Evolutionary conservation across 1,139 yeast genomes (phyloP), one percentile per base, ranked within the genome.

Genomic region (Suhomyces yuchorum): DNA sequence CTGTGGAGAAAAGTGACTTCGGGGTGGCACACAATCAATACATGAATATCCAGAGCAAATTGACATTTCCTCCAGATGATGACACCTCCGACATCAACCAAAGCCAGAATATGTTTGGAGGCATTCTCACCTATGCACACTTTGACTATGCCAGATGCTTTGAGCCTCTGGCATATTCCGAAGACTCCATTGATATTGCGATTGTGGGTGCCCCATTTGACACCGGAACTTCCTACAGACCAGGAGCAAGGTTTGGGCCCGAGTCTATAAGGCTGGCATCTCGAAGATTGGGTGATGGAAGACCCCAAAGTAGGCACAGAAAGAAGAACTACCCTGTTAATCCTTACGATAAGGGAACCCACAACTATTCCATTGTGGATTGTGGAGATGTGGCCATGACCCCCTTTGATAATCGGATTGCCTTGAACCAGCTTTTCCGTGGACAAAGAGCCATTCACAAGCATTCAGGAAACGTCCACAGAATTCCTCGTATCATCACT

Each of bases 301-400:
- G 59, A 28, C 55, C 61, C 55, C 52, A 59, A 15, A 56, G 56
- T 23, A 55, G 60, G 43, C 49, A 57, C 7, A 17, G 24, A 15
- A 44, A 39, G 26, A 55, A 56, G 36, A 52, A 42, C 17, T 53
- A 46, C 24, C 49, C 49, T 1, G 30, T 59, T 2, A 59, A 68
- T 47, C 72, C 72, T 1, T 66, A 65, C 46, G 61, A 63, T 37
- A 36, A 43, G 2, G 42, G 19, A 23, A 57, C 63, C 33, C 77
- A 71, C 51, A 71, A 72, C 51, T 61, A 62, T 23, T 54, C 70
- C 6, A 66, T 73, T 23, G 68, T 79, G 4, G 84, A 80, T 55
- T 80, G 84, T 60, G 84, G 84, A 6, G 84, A 80, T 57, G 77
- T 79, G 9, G 78, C 82, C 19, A 72, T 79, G 77, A 73, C 77